A percentile compares a stretch with the other conserved stretches of the same genome.
These are phyloP conservation scores for Suillus paluster DNA, from an alignment of 768 basidiomycete genomes.

Conservation along the genomic window DNA sequence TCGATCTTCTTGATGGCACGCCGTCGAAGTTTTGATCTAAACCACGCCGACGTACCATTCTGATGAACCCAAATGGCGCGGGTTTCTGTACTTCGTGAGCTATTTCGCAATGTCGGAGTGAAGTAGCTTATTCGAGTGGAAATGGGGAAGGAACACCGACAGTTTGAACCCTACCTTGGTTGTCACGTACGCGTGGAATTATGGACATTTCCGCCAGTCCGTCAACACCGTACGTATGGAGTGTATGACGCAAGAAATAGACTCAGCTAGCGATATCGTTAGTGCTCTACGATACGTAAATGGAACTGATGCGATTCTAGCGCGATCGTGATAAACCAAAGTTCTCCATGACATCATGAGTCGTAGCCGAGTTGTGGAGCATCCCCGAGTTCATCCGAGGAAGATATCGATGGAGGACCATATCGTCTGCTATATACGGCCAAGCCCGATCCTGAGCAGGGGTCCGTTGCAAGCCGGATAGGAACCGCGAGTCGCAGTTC, in stretches of 20 bases:
- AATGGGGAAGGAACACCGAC: background rate
- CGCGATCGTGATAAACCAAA: background rate
- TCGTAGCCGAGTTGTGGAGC: conserved; percentile 16
- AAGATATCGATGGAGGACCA: conserved; percentile 18
- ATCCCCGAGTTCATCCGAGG: conserved; percentile 29
- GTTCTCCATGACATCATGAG: background rate
- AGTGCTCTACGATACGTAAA: background rate
- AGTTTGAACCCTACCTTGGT: background rate
- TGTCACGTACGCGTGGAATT: background rate
- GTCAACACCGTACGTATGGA: background rate
- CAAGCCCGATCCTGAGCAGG: conserved; percentile 45
- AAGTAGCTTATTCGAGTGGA: background rate
- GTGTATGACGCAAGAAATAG: background rate
- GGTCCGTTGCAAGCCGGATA: conserved; percentile 66
- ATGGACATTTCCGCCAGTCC: background rate
- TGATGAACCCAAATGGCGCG: background rate
- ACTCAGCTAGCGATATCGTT: background rate
- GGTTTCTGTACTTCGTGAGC: background rate
- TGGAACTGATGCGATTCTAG: background rate
- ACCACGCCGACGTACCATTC: background rate
- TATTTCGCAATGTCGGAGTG: background rate
- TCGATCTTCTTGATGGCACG: background rate
- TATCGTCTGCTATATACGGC: conserved; percentile 1
- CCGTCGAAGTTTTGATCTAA: background rate
- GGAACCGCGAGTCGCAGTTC: conserved; percentile 69